Evolutionary conservation across 1,139 yeast genomes (phyloP).

Genomic region (Tardiomyces blankii): DNA sequence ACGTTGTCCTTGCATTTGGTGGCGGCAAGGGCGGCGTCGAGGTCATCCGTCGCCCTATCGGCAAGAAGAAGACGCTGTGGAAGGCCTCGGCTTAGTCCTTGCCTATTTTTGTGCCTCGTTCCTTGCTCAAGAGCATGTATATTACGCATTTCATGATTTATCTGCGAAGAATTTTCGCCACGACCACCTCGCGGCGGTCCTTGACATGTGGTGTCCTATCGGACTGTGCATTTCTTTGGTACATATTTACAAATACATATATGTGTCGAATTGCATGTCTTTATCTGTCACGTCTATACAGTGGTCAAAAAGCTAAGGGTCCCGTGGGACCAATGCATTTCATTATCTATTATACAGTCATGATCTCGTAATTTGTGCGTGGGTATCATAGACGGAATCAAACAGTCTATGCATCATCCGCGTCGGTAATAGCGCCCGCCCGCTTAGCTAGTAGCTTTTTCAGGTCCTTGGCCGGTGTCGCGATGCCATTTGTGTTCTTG

Average conservation of each 20-base stretch:
- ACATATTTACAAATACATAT: no score
- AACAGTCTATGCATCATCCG: no score
- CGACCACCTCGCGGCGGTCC: no score
- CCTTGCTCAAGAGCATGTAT: neutral
- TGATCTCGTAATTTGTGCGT: no score
- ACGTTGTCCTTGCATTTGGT: constrained; percentile 26
- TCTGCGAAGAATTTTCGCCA: neutral
- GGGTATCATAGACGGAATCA: no score
- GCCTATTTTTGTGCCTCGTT: neutral
- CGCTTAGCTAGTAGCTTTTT: constrained; percentile 4
- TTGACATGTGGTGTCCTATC: no score
- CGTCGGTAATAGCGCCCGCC: neutral
- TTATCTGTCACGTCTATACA: no score
- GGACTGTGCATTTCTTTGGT: no score
- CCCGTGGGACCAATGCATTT: no score
- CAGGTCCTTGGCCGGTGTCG: constrained; percentile 25
- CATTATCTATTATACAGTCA: no score
- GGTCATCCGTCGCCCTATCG: constrained; percentile 20
- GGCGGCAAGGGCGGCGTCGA: constrained; percentile 26
- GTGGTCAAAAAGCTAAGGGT: no score
- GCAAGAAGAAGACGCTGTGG: constrained; percentile 23
- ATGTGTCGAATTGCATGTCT: no score
- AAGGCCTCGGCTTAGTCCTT: constrained; percentile 12
- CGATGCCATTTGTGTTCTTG: constrained; percentile 45
- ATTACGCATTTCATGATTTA: constrained; percentile 1